Evolutionary conservation across 805 yeast species (phyloP), one percentile per base, ranked within the genome.

Genomic region (Candida sithepensis): DNA sequence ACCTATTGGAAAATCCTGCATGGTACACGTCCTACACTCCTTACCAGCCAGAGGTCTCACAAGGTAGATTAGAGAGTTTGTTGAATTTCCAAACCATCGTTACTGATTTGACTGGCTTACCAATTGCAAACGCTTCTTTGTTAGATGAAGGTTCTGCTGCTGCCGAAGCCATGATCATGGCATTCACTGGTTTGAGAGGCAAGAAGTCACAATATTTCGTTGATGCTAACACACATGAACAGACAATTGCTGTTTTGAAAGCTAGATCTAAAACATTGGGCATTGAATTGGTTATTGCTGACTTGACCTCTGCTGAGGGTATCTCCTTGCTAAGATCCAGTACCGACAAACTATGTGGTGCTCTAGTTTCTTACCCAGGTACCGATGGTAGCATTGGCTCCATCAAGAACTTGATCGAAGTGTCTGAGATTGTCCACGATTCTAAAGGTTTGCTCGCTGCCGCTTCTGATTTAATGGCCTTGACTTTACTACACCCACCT

Each of bases 1-100:
- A 94, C 61, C 68, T 94, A 49, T 72, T 94, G 48, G 99, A 94
- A 68, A 81, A 85, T 51, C 99, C 99, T 5, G 96, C 90, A 64
- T 94, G 99, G 99, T 94, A 94, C 74, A 94, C 99, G 19, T 89
- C 97, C 1, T 94, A 94, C 66, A 94, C 99, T 21, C 99, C 99
- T 32, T 94, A 94, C 67, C 99, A 94, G 71, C 97, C 99, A 0
- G 99, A 94, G 67, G 91, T 94, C 49, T 86, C 97, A 1, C 99
- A 94, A 69, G 99, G 99, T 46, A 82, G 99, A 59, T 76, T 94
- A 58, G 96, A 92, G 70, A 82, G 94, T 20, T 72, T 94, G 52
- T 72, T 94, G 52, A 94, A 94, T 68, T 94, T 79, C 71, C 99
- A 94, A 71, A 94, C 99, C n/a, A 74, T 92, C 61, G 75, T 94